Evolutionary conservation across 768 basidiomycete genomes (phyloP), one percentile per base, ranked within the genome.

Genomic region (Chlorophyllum brunneum): DNA sequence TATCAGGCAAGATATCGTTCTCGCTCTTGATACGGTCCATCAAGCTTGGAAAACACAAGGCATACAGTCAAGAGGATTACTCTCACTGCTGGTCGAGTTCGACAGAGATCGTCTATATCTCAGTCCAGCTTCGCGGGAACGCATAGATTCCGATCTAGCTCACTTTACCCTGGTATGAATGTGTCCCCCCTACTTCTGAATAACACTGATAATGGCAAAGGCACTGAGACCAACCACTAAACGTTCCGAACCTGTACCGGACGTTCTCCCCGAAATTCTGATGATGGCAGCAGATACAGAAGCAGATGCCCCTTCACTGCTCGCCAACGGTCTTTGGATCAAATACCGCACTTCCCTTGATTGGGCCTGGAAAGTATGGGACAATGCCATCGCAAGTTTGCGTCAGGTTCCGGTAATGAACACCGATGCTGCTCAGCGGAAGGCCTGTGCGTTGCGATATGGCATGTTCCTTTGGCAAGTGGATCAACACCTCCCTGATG

Each of bases 331-430:
- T 40, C 71, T 92, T 11, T 92, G 90, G 90, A 86, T 88, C 66
- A 86, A 88, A 62, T 91, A 91, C 59, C 81, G 86, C 37, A 80
- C 79, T 13, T 80, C 87, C 0, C 60, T 67, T 11, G 80, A 88
- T 58, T 91, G 89, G 88, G 88, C 79, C 1, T 86, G 82, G 81
- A 86, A 84, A 59, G 85, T 86, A 16, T 92, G 89, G 89, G 88
- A 91, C 62, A 91, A 88, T 59, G 81, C 85, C 1, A 74, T 92
- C 38, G 81, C 86, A 5, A 85, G 83, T 46, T 70, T 92, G 38
- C 85, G 83, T 37, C 85, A 86, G 62, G 74, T 88, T 38, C 80
- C 84, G 5, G 65, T 67, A 38, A 78, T 86, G 72, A 75, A 75
- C 13, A 59, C 71, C 3, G 82, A 83, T 51, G 52, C 63, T 5